These are phyloP conservation scores for Phytophthora citrophthora DNA, from an alignment of 352 stramenopile genomes.

Conservation along the genomic window DNA sequence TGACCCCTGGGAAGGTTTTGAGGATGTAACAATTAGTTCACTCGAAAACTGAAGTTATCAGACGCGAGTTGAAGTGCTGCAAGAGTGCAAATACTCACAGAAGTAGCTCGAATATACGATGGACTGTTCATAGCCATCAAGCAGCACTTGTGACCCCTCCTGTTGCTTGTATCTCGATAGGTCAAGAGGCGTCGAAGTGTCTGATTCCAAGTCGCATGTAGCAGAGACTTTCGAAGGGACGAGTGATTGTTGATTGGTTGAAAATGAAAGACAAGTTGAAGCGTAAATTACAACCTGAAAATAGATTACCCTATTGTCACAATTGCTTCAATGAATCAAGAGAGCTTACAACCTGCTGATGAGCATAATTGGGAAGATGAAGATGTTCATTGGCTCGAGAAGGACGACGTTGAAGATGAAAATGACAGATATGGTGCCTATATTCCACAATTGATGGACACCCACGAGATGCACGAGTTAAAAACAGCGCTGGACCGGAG, in stretches of 20 bases:
- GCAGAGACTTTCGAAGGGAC: conserved; percentile 7
- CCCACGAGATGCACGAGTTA: conserved; percentile 48
- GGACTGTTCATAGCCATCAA: conserved; percentile 5
- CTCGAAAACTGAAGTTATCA: conserved; percentile 18
- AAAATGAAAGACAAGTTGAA: conserved; percentile 17
- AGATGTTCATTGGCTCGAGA: neutral
- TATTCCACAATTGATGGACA: conserved; percentile 65
- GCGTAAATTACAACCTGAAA: neutral
- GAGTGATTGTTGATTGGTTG: conserved; percentile 10
- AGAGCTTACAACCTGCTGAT: neutral
- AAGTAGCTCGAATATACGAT: neutral
- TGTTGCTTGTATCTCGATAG: neutral
- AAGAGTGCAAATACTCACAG: neutral
- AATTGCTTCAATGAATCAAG: conserved; percentile 4
- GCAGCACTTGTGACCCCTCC: neutral
- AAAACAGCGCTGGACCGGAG: conserved; percentile 44
- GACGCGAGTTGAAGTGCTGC: neutral
- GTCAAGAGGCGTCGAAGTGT: neutral
- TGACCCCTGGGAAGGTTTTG: neutral
- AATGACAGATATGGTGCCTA: conserved; percentile 31
- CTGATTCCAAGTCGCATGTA: conserved; percentile 21
- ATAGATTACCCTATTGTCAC: too few species aligned
- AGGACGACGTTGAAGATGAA: conserved; percentile 11
- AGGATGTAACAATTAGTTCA: conserved; percentile 7
- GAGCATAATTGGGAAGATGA: conserved; percentile 4